Base-by-base conservation (phyloP, 768 basidiomycete genomes). In the Hypholoma fasciculare region DNA sequence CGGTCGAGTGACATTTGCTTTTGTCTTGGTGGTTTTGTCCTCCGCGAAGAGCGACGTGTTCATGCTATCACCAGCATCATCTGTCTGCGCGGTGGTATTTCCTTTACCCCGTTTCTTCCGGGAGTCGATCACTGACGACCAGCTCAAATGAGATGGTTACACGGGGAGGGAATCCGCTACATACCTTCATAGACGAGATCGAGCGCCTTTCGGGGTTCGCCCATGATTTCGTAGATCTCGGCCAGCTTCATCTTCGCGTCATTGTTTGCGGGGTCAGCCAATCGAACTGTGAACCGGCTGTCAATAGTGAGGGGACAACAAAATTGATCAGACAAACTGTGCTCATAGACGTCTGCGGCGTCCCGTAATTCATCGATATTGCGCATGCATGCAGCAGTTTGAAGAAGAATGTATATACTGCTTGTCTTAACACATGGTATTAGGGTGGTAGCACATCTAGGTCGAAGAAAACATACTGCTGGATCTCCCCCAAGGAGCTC, bases 211-310 rank as follows among this genome's bases (percentile, higher is more conserved):
- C 86, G 78, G 1, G 90, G 86, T 61, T 94, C 85, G 44, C 89
- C 86, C 62, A 89, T 73, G 11, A 92, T 86, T 70, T 99, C 96
- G 62, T 94, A 92, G 13, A 95, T 84, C 61, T 92, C 92, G 0
- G 96, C 96, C 0, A 98, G 80, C 61, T 92, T 90, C 82, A 96
- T 87, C 71, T 94, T 94, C 26, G 88, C 89, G 27, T 95, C 91
- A 64, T 86, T 84, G 63, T 92, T 83, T 0, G 80, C 79, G 0
- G 92, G 88, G 68, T 95, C 90, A 1, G 83, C 84, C 3, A 81
- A 76, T 16, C 89, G 78, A 30, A 96, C 95, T 96, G 62, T 6
- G 48, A 20, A 6, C 53, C 39, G 49, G 50, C 37, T n/a, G 51
- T n/a, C 11, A 27, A 5, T 46, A 6, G 42, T 1, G 14, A 4